These are phyloP conservation scores for Sphaerostilbella broomeana DNA, from an alignment of 2,329 filamentous ascomycete genomes.

Conservation along the genomic window DNA sequence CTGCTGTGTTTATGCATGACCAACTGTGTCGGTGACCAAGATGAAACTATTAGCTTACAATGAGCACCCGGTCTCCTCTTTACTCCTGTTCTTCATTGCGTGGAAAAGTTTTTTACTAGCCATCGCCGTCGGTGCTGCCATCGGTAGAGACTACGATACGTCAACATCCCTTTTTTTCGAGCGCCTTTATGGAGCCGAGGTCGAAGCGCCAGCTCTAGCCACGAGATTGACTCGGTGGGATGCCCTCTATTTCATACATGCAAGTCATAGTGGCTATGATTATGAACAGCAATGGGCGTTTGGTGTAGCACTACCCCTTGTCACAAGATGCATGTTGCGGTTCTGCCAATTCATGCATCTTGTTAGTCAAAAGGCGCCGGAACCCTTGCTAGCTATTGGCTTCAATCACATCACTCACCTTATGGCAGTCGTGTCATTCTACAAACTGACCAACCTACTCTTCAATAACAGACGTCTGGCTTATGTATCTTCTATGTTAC, in stretches of 20 bases:
- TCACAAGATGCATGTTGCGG: conserved; percentile 32
- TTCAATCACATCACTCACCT: conserved; percentile 72
- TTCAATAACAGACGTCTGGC: conserved; percentile 49
- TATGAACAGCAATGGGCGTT: conserved; percentile 88
- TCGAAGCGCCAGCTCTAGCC: conserved; percentile 40
- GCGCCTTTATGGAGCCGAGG: conserved; percentile 25
- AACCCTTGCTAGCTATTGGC: conserved; percentile 52
- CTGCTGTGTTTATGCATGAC: too few species aligned
- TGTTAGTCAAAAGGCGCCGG: conserved; percentile 18
- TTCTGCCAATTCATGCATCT: conserved; percentile 22
- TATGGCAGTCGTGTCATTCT: conserved; percentile 65
- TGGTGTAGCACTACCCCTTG: conserved; percentile 43
- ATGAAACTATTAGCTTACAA: conserved; percentile 5
- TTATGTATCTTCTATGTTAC: conserved; percentile 63
- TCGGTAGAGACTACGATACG: conserved; percentile 69
- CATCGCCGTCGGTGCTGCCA: conserved; percentile 46
- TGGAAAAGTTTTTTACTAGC: conserved; percentile 66
- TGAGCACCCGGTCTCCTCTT: conserved; percentile 19
- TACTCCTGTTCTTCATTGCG: conserved; percentile 39
- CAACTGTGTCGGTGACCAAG: not conserved
- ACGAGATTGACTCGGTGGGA: conserved; percentile 70
- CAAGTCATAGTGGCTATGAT: conserved; percentile 56
- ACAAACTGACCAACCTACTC: conserved; percentile 55
- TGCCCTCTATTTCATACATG: conserved; percentile 65
- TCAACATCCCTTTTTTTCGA: conserved; percentile 51